Percentiles rank a stretch among this genome's conserved stretches.
Evolutionary conservation across 169 alveolate genomes (phyloP).

Genomic region (Eimeria maxima): DNA sequence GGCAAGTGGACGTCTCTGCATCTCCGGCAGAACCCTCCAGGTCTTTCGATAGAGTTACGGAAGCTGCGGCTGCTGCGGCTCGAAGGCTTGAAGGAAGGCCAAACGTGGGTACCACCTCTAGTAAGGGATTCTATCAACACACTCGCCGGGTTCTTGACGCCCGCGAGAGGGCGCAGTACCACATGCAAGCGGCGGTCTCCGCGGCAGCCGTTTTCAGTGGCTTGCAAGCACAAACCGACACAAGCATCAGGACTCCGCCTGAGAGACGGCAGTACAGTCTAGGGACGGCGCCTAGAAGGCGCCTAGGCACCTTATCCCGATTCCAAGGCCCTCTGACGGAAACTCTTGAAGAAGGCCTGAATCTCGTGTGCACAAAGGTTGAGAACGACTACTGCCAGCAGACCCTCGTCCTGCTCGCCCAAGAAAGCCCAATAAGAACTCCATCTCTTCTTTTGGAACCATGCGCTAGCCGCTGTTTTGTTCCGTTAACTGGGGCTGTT

Average conservation of each 20-base stretch:
- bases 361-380: slow-evolving; percentile 85
- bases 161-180: slow-evolving; percentile 36
- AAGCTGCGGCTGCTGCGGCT: neutral
- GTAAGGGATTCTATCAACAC: slow-evolving; percentile 19
- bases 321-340: slow-evolving; percentile 86
- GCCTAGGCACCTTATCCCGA: slow-evolving; percentile 60
- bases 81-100: slow-evolving; percentile 13
- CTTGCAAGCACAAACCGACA: slow-evolving; percentile 1
- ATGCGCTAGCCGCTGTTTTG: slow-evolving; percentile 87
- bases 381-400: slow-evolving; percentile 87
- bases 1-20: neutral
- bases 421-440: slow-evolving; percentile 85
- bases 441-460: slow-evolving; percentile 86
- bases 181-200: slow-evolving; percentile 45
- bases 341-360: slow-evolving; percentile 83
- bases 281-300: slow-evolving; percentile 49
- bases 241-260: neutral
- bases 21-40: neutral
- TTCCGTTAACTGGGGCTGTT: slow-evolving; percentile 85
- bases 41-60: neutral
- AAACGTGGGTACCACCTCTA: neutral
- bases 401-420: slow-evolving; percentile 85
- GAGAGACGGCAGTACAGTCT: neutral
- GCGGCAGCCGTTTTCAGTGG: slow-evolving; percentile 57
- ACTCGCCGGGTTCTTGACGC: slow-evolving; percentile 51